Evolutionary conservation across 2,329 filamentous ascomycete species (phyloP), one percentile per base, ranked within the genome.

Genomic region (Zalaria obscura): DNA sequence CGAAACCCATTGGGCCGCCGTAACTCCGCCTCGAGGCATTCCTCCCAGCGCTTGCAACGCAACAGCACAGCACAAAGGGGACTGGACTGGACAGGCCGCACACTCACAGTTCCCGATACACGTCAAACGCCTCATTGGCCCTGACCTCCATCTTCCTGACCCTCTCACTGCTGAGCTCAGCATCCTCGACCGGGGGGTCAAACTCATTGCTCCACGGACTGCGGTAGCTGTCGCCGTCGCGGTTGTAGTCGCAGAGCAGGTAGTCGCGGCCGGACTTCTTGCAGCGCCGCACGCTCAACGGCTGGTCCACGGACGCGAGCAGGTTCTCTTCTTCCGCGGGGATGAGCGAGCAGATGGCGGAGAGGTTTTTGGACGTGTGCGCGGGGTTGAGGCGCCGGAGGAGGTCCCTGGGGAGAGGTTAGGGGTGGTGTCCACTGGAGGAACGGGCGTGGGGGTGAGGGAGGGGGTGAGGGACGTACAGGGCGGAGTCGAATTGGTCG

Each of bases 201-300:
- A 98, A 98, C 65, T 94, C 83, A 67, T 96, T 96, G 67, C 82
- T 91, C 91, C 91, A 98, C n/a, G 91, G 91, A 50, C 85, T 93
- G 48, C 91, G 83, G 74, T 94, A 94, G 66, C 83, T 93, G 68
- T 95, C 89, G 48, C 91, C 91, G 65, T 98, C 91, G 50, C 91
- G 88, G 73, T 98, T 98, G 75, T 98, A 98, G 74, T 98, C 91
- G 72, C 91, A 98, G 56, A 95, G 83, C 40, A 98, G 78, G 69
- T 94, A 98, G 67, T 96, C 91, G 52, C 89, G 83, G 54, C 87
- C 86, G 28, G 85, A 83, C 65, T 88, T 83, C 53, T 78, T 77
- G 72, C 91, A 96, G 50, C 84, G 82, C 54, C 82, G 80, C 48
- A 93, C 75, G 45, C 83, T 79, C 43, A 98, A 80, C 25, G 91